Percentiles rank a stretch among this genome's conserved stretches.
Evolutionary conservation across 202 grass and related monocot species (phyloP).

Genomic region (Zoysia matrella): DNA sequence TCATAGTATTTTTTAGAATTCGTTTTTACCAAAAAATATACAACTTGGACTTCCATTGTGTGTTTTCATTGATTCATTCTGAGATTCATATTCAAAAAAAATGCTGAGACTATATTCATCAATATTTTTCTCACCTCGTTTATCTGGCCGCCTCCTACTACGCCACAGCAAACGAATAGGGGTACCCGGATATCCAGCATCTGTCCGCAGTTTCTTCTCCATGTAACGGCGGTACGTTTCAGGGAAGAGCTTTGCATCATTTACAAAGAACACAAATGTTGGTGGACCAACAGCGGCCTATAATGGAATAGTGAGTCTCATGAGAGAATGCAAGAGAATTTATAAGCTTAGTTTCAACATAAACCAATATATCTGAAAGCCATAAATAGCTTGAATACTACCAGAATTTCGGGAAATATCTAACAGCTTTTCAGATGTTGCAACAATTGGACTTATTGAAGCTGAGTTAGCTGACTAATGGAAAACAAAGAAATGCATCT

Average conservation of each 20-base stretch:
- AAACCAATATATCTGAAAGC: not conserved
- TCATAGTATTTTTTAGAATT: too few species aligned
- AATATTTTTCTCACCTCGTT: conserved; percentile 45
- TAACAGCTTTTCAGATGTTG: not conserved
- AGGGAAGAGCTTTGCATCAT: conserved; percentile 88
- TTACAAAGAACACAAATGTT: conserved; percentile 98
- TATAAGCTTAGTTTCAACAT: not conserved
- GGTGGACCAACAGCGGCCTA: conserved; percentile 87
- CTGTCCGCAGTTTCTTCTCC: conserved; percentile 85
- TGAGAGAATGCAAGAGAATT: not conserved
- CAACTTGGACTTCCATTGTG: too few species aligned
- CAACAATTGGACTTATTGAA: not conserved
- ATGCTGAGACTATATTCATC: not conserved
- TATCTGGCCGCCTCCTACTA: conserved; percentile 72
- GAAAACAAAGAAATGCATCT: not conserved
- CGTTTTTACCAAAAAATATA: too few species aligned
- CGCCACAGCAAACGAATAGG: conserved; percentile 90
- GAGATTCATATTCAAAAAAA: not conserved
- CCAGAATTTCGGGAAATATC: not conserved
- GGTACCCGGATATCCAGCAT: conserved; percentile 89
- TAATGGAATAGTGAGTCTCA: conserved; percentile 21
- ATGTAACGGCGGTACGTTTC: conserved; percentile 88
- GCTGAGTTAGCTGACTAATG: not conserved
- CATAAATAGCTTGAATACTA: not conserved
- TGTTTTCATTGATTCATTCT: too few species aligned